Conservation (phyloP, 139 green algal species). For the Chlamydomonas schloesseri region DNA sequence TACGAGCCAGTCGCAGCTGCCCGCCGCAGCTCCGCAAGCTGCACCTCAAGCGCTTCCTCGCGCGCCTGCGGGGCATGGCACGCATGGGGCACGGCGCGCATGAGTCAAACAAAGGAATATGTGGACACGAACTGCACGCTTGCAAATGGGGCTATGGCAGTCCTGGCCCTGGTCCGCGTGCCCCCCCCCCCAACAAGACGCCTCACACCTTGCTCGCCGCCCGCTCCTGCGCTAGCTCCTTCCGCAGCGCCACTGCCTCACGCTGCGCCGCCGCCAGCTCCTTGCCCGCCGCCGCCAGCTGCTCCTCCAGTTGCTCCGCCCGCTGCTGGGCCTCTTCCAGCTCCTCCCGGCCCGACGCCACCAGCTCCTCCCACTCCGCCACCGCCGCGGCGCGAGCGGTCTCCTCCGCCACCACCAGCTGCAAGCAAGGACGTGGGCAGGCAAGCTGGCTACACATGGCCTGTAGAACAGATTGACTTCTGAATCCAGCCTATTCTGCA, state of each 20-base stretch:
- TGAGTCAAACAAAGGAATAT: too few relatives aligned
- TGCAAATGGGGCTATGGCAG: too few relatives aligned
- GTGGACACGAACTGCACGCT: too few relatives aligned
- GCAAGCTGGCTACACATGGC: too few relatives aligned
- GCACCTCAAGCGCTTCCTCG: not conserved
- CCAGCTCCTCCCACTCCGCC: slow-evolving; percentile 7
- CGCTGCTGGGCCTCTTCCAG: not conserved
- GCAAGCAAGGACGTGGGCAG: not conserved
- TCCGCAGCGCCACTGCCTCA: not conserved
- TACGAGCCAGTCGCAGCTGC: too few relatives aligned
- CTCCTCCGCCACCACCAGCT: not conserved
- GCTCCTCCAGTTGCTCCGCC: not conserved
- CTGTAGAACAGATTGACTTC: too few relatives aligned
- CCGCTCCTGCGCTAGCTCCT: slow-evolving; percentile 1
- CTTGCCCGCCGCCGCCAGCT: not conserved
- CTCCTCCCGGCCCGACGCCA: not conserved
- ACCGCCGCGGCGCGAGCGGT: not conserved
- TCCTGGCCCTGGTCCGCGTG: too few relatives aligned
- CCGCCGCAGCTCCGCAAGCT: too few relatives aligned
- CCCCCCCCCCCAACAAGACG: too few relatives aligned
- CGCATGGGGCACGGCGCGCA: too few relatives aligned
- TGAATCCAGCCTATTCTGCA: too few relatives aligned
- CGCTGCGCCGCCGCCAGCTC: not conserved
- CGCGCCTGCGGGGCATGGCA: not conserved
- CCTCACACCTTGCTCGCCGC: not conserved